Percentiles rank a stretch among this genome's conserved stretches.
Conservation (phyloP, 1,284 basidiomycete species). For the Afroboletus lepidellus region DNA sequence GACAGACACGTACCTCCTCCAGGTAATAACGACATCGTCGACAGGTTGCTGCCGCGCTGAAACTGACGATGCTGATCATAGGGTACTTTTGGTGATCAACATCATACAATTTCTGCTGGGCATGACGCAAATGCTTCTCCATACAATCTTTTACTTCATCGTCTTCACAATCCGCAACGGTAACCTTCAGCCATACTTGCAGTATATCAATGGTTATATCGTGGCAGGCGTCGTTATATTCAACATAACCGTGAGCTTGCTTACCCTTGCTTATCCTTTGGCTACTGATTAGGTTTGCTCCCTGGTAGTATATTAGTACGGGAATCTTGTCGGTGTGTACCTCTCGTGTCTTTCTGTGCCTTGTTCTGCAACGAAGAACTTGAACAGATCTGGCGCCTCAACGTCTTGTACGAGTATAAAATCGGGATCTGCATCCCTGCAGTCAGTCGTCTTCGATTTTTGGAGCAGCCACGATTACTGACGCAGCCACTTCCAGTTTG, state of each 20-base stretch:
- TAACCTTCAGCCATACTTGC: neutral
- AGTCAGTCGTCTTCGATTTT: conserved; percentile 7
- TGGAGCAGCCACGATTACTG: neutral
- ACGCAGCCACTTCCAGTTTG: neutral
- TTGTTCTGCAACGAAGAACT: neutral
- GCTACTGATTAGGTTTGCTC: neutral
- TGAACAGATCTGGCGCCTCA: conserved; percentile 26
- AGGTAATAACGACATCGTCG: conserved; percentile 11
- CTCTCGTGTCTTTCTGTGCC: neutral
- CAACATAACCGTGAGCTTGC: conserved; percentile 11
- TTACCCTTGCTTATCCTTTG: neutral
- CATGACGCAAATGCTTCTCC: conserved; percentile 7
- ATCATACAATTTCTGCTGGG: conserved; percentile 22
- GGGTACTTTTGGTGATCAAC: conserved; percentile 13
- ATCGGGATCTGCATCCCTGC: conserved; percentile 17
- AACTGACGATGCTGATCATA: neutral
- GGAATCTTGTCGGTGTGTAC: conserved; percentile 21
- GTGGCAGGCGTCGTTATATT: conserved; percentile 8
- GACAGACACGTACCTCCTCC: conserved; percentile 7
- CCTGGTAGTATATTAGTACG: conserved; percentile 14
- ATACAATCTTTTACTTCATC: conserved; percentile 5
- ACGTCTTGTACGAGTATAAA: conserved; percentile 14
- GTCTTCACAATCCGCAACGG: conserved; percentile 5
- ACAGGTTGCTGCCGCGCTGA: neutral
- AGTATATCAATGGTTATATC: neutral